phyloP scores from a whole-genome alignment of 345 rosid species.

The Linum tenue region DNA sequence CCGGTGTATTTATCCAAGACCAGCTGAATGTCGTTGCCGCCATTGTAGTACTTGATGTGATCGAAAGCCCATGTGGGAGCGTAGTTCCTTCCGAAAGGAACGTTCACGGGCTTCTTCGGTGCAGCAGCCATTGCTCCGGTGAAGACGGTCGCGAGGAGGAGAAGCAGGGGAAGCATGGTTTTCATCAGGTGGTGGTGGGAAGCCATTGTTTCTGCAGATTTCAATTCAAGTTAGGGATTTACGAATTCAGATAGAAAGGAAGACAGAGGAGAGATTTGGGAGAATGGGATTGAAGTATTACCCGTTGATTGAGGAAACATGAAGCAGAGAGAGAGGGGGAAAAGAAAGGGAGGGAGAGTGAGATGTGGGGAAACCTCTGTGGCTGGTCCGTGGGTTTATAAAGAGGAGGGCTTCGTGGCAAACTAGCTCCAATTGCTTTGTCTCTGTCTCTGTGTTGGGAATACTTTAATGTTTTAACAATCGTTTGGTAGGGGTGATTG shows the following conservation, averaged over 20 bases:
- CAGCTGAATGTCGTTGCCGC: slow-evolving; percentile 67
- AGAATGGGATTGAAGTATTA: neutral
- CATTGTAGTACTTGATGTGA: slow-evolving; percentile 73
- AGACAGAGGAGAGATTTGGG: neutral
- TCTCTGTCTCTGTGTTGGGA: too few species aligned
- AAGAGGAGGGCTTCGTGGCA: too few species aligned
- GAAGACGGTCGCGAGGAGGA: neutral
- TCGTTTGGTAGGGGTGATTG: too few species aligned
- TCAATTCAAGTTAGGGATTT: too few species aligned
- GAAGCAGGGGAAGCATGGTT: neutral
- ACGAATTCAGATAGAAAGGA: neutral
- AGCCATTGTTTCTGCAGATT: neutral
- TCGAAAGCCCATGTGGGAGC: slow-evolving; percentile 86
- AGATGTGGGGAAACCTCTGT: too few species aligned
- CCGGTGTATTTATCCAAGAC: slow-evolving; percentile 72
- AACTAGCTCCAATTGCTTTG: too few species aligned
- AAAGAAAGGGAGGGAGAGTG: too few species aligned
- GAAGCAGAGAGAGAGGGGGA: too few species aligned
- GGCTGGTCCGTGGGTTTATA: too few species aligned
- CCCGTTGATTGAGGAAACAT: too few species aligned
- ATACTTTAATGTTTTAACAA: too few species aligned
- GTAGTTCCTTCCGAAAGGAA: slow-evolving; percentile 72
- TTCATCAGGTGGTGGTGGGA: neutral
- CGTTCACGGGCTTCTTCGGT: slow-evolving; percentile 47
- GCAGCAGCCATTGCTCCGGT: slow-evolving; percentile 41